phyloP scores from a whole-genome alignment of 2,329 filamentous ascomycete genomes.

The Monosporascus cannonballus region DNA sequence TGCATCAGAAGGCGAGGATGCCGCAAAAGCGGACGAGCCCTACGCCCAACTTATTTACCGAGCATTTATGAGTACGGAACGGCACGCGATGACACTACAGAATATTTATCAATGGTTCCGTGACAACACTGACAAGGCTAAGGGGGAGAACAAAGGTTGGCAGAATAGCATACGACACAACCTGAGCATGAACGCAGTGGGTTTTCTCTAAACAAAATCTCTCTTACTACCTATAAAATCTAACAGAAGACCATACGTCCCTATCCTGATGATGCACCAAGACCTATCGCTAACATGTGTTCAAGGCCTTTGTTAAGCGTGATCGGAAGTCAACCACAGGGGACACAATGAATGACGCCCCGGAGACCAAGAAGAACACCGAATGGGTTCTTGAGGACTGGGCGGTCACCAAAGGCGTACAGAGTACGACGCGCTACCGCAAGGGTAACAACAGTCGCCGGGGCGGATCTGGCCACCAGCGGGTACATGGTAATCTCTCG shows the following conservation, averaged over 20 bases:
- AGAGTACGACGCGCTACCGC: conserved; percentile 79
- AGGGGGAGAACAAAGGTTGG: conserved; percentile 67
- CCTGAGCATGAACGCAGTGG: conserved; percentile 88
- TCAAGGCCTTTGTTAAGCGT: conserved; percentile 36
- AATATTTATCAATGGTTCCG: conserved; percentile 90
- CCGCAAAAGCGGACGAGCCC: conserved; percentile 46
- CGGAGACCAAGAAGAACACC: conserved; percentile 58
- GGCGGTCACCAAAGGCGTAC: conserved; percentile 65
- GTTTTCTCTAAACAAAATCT: conserved; percentile 22
- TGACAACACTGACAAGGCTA: conserved; percentile 71
- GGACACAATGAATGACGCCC: conserved; percentile 28
- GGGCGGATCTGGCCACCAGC: conserved; percentile 3
- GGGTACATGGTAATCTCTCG: conserved; percentile 7
- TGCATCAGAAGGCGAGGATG: conserved; percentile 16
- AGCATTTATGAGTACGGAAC: conserved; percentile 63
- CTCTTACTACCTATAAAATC: neutral
- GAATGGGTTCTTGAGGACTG: conserved; percentile 73
- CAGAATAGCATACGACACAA: conserved; percentile 96
- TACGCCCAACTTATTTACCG: conserved; percentile 79
- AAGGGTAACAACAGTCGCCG: conserved; percentile 36
- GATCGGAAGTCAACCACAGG: conserved; percentile 35
- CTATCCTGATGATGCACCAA: neutral
- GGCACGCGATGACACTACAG: conserved; percentile 69
- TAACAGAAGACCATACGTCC: too few relatives aligned
- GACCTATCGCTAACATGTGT: conserved; percentile 1